Evolutionary conservation across 164 flowering plant genomes (phyloP).

Genomic region (Tinospora cordifolia): DNA sequence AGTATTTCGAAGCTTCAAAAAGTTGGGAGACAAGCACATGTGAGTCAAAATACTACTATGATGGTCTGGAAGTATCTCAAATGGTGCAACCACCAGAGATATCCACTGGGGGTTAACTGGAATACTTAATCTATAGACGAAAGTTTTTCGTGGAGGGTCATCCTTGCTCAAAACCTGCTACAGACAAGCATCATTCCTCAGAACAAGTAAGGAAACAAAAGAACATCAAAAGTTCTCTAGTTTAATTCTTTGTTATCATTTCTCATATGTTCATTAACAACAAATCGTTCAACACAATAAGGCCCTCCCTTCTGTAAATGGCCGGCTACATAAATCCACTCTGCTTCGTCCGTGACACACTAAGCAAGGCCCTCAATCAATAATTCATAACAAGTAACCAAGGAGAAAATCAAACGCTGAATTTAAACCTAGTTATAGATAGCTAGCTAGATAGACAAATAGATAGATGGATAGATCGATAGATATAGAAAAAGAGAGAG

Average conservation of each 20-base stretch:
- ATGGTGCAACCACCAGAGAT: slow-evolving; percentile 80
- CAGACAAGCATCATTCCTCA: not conserved
- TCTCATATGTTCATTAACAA: no score
- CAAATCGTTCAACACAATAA: no score
- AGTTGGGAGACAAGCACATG: slow-evolving; percentile 57
- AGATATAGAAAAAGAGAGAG: not conserved
- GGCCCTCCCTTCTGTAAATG: no score
- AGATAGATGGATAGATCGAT: no score
- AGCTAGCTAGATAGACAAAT: no score
- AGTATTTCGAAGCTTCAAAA: slow-evolving; percentile 59
- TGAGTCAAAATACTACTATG: slow-evolving; percentile 54
- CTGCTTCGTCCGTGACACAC: no score
- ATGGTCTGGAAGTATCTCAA: slow-evolving; percentile 68
- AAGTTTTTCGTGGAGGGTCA: slow-evolving; percentile 80
- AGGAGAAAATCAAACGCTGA: not conserved
- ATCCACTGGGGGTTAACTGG: slow-evolving; percentile 82
- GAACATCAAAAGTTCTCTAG: not conserved
- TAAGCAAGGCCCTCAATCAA: no score
- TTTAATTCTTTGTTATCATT: not conserved
- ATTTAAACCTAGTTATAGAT: not conserved
- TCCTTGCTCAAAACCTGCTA: slow-evolving; percentile 83
- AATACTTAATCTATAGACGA: slow-evolving; percentile 61
- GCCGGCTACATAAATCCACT: no score
- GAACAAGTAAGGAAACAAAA: not conserved
- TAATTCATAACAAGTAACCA: not conserved